phyloP scores from a whole-genome alignment of 345 rosid species.

The Citrus reticulata region DNA sequence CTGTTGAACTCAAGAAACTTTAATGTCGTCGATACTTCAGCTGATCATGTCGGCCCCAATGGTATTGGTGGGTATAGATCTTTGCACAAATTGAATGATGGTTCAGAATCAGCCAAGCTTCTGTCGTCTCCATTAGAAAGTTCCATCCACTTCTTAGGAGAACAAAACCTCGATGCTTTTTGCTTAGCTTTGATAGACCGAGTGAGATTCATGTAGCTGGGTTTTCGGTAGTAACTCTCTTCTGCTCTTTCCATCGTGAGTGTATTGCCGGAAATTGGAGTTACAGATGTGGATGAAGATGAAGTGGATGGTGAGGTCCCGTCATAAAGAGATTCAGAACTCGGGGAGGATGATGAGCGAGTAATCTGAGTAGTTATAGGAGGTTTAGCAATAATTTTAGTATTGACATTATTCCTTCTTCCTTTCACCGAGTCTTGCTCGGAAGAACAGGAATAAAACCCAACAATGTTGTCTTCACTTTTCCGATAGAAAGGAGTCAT shows the following conservation, averaged over 20 bases:
- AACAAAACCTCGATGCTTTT: constrained; percentile 36
- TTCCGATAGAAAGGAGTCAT: constrained; percentile 36
- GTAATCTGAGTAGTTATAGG: constrained; percentile 27
- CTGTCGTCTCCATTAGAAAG: constrained; percentile 44
- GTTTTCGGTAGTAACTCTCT: constrained; percentile 49
- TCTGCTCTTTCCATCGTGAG: constrained; percentile 31
- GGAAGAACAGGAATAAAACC: constrained; percentile 26
- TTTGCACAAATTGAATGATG: constrained; percentile 29
- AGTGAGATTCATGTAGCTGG: constrained; percentile 77
- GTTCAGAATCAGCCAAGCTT: constrained; percentile 48
- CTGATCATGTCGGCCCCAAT: constrained; percentile 26
- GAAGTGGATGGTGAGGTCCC: constrained; percentile 56
- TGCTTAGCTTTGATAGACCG: constrained; percentile 78
- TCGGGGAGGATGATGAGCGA: constrained; percentile 43
- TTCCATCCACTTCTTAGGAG: constrained; percentile 42
- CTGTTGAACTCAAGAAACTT: constrained; percentile 13
- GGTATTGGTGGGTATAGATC: constrained; percentile 60
- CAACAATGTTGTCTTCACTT: constrained; percentile 40
- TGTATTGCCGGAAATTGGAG: constrained; percentile 36
- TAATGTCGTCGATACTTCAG: constrained; percentile 1
- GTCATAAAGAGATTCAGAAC: constrained; percentile 49
- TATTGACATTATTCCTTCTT: constrained; percentile 55
- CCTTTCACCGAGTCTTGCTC: constrained; percentile 51
- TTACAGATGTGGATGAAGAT: constrained; percentile 52
- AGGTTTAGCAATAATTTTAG: constrained; percentile 52